These are phyloP conservation scores for Fraxinus angustifolia DNA, from an alignment of 305 asterid species.

Conservation along the genomic window DNA sequence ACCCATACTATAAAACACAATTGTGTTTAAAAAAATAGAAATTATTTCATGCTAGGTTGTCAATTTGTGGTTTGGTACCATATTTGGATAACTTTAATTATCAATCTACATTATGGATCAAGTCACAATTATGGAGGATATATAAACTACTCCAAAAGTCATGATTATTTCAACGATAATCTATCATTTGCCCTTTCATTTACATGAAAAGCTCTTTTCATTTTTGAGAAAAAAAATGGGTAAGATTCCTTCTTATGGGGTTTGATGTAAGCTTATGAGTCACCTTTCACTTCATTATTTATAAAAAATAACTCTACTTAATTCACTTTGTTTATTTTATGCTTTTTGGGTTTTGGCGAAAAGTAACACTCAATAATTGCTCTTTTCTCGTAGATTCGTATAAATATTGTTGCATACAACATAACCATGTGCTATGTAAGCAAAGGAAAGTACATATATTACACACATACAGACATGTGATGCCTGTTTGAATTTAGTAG, in stretches of 20 bases:
- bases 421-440: conserved; percentile 8
- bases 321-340: not conserved
- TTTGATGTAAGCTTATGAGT: conserved; percentile 17
- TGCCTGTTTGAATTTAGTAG: not conserved
- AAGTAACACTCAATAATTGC: not conserved
- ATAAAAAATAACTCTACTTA: conserved; percentile 14
- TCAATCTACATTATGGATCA: not conserved
- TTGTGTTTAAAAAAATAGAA: not conserved
- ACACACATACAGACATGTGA: not conserved
- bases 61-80: not conserved
- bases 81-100: not conserved
- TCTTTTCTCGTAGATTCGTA: not conserved
- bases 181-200: conserved; percentile 25
- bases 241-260: conserved; percentile 27
- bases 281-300: conserved; percentile 27
- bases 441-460: not conserved
- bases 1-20: not conserved
- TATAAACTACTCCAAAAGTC: not conserved
- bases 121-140: not conserved
- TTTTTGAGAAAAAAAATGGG: conserved; percentile 16
- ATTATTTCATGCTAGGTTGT: not conserved
- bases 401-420: conserved; percentile 15
- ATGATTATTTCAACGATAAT: conserved; percentile 7
- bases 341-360: conserved; percentile 17
- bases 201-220: conserved; percentile 17